Percentiles rank a stretch among this genome's conserved stretches.
These are phyloP conservation scores for Meyerozyma sp. DNA, from an alignment of 1,139 yeast species.

Conservation along the genomic window DNA sequence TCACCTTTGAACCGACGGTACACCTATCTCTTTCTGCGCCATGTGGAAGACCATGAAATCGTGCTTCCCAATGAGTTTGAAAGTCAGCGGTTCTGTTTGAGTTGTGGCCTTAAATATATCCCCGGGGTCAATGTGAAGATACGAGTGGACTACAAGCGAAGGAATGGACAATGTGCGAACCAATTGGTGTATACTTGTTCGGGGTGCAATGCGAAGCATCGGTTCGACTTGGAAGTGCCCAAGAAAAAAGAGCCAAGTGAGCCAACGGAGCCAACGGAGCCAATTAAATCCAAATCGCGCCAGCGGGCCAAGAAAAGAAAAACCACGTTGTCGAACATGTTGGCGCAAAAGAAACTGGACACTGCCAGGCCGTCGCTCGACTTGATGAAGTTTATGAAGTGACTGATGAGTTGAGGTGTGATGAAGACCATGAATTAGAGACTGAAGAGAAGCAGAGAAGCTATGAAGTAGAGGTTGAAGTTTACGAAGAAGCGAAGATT, in stretches of 20 bases:
- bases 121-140: constrained; percentile 40
- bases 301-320: constrained; percentile 27
- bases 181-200: not conserved
- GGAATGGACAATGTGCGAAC: constrained; percentile 8
- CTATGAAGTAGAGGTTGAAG: too few relatives aligned
- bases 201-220: constrained; percentile 4
- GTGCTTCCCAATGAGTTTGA: not conserved
- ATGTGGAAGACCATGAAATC: not conserved
- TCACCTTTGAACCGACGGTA: not conserved
- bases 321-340: constrained; percentile 29
- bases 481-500: too few relatives aligned
- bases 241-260: constrained; percentile 1
- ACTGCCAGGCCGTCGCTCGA: constrained; percentile 15
- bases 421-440: too few relatives aligned
- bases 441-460: too few relatives aligned
- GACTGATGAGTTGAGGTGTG: too few relatives aligned
- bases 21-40: not conserved
- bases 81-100: constrained; percentile 26
- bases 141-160: constrained; percentile 16
- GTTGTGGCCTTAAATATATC: constrained; percentile 40
- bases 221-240: constrained; percentile 1
- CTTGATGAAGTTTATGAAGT: constrained; percentile 10
- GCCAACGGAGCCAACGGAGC: constrained; percentile 1
- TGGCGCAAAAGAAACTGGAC: constrained; percentile 39
- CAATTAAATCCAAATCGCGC: constrained; percentile 12